A percentile compares a stretch with the other conserved stretches of the same genome.
phyloP scores from a whole-genome alignment of 2,329 filamentous ascomycete genomes.

The Nothophoma quercina region DNA sequence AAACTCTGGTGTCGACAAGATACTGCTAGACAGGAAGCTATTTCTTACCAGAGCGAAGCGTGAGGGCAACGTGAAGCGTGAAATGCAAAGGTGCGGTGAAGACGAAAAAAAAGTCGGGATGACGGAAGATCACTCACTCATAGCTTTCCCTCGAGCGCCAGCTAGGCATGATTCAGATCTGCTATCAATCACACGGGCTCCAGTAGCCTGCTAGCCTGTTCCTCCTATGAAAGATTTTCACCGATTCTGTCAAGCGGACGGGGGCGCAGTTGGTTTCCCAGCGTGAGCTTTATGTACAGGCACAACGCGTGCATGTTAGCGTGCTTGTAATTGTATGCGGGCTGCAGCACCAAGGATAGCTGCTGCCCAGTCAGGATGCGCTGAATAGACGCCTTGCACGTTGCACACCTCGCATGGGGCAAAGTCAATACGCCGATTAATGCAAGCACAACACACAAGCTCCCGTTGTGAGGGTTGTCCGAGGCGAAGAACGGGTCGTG shows the following conservation, averaged over 20 bases:
- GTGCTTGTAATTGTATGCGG: conserved; percentile 26
- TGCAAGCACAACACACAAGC: conserved; percentile 21
- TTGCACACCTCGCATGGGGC: conserved; percentile 20
- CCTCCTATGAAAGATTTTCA: conserved; percentile 26
- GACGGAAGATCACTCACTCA: conserved; percentile 44
- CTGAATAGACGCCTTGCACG: conserved; percentile 17
- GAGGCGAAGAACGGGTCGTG: conserved; percentile 17
- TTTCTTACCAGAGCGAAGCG: conserved; percentile 22
- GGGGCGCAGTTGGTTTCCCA: conserved; percentile 16
- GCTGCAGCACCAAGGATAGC: conserved; percentile 20
- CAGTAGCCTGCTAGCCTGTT: conserved; percentile 33
- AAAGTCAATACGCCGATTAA: conserved; percentile 16
- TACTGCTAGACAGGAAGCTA: conserved; percentile 1
- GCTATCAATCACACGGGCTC: conserved; percentile 23
- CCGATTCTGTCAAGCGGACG: conserved; percentile 31
- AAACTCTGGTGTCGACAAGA: conserved; percentile 9
- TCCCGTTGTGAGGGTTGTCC: conserved; percentile 13
- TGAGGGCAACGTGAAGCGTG: conserved; percentile 9
- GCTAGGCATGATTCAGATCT: conserved; percentile 47
- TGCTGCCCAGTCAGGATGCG: conserved; percentile 18
- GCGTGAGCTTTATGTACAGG: conserved; percentile 38
- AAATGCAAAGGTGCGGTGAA: conserved; percentile 25
- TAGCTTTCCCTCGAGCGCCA: conserved; percentile 51
- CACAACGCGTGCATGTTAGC: conserved; percentile 29
- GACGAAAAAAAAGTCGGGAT: conserved; percentile 22